These are phyloP conservation scores for Trypanosoma conorhini DNA, from an alignment of 208 protist species.

Conservation along the genomic window DNA sequence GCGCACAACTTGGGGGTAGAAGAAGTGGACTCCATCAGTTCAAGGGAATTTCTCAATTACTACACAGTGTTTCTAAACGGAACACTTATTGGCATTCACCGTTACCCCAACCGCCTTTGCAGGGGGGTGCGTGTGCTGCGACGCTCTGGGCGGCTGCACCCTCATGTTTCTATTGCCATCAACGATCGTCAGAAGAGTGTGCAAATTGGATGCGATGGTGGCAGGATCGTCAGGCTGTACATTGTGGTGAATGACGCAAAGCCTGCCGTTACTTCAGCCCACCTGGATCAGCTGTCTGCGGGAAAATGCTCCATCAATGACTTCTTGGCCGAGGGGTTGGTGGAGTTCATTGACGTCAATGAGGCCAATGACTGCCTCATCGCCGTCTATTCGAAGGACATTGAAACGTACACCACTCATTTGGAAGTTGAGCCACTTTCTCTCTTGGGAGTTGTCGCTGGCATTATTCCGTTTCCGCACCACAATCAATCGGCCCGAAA, in stretches of 20 bases:
- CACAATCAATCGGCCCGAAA: conserved; percentile 99
- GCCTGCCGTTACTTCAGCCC: conserved; percentile 53
- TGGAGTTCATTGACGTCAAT: conserved; percentile 99
- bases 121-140: conserved; percentile 71
- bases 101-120: conserved; percentile 79
- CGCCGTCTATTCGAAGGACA: conserved; percentile 91
- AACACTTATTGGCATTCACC: conserved; percentile 84
- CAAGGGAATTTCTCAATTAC: conserved; percentile 67
- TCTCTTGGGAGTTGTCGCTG: conserved; percentile 91
- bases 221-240: conserved; percentile 78
- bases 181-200: conserved; percentile 79
- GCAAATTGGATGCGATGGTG: conserved; percentile 87
- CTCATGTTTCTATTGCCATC: conserved; percentile 83
- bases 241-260: conserved; percentile 68
- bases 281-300: conserved; percentile 61
- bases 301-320: conserved; percentile 80
- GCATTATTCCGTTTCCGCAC: conserved; percentile 99
- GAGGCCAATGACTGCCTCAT: conserved; percentile 99
- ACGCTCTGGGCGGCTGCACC: conserved; percentile 75
- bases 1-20: conserved; percentile 82
- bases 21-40: conserved; percentile 75
- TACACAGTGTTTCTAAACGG: conserved; percentile 88
- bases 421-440: conserved; percentile 93
- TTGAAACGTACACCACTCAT: conserved; percentile 90
- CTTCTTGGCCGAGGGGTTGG: conserved; percentile 90